Conservation (phyloP, 805 yeast species). For the Lachancea thermotolerans region DNA sequence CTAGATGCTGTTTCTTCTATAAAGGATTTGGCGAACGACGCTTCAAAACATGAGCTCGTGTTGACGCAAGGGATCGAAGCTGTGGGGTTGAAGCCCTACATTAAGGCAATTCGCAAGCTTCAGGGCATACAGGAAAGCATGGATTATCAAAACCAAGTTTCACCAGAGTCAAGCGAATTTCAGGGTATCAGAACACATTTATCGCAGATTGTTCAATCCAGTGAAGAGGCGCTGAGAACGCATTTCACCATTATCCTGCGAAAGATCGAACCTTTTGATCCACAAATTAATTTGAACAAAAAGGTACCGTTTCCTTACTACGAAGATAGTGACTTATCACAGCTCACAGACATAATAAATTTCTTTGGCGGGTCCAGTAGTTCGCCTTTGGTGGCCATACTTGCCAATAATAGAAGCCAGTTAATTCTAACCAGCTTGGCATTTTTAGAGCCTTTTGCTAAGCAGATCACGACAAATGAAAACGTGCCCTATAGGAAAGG, state of each 20-base stretch:
- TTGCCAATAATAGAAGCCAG: constrained; percentile 38
- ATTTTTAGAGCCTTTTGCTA: constrained; percentile 41
- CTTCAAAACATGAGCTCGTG: constrained; percentile 36
- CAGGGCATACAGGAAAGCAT: constrained; percentile 42
- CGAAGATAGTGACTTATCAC: constrained; percentile 32
- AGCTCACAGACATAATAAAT: constrained; percentile 38
- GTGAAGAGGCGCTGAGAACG: constrained; percentile 48
- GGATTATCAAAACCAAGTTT: constrained; percentile 21
- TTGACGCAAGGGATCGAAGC: constrained; percentile 30
- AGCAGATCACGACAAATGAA: constrained; percentile 32
- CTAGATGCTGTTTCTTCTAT: constrained; percentile 40
- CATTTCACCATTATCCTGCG: constrained; percentile 43
- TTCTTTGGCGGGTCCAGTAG: constrained; percentile 34
- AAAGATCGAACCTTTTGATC: constrained; percentile 40
- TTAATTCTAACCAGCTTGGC: constrained; percentile 40
- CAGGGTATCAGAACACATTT: constrained; percentile 62
- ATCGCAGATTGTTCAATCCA: constrained; percentile 46
- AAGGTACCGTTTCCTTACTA: constrained; percentile 38
- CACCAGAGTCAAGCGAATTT: constrained; percentile 38
- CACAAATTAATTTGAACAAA: constrained; percentile 35
- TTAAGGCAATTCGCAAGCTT: constrained; percentile 39
- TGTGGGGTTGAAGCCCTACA: constrained; percentile 31
- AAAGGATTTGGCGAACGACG: constrained; percentile 44
- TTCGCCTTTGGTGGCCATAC: constrained; percentile 29
- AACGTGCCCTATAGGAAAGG: constrained; percentile 55